These are phyloP conservation scores for Wickerhamomyces xylosicus DNA, from an alignment of 805 yeast genomes.

Conservation along the genomic window DNA sequence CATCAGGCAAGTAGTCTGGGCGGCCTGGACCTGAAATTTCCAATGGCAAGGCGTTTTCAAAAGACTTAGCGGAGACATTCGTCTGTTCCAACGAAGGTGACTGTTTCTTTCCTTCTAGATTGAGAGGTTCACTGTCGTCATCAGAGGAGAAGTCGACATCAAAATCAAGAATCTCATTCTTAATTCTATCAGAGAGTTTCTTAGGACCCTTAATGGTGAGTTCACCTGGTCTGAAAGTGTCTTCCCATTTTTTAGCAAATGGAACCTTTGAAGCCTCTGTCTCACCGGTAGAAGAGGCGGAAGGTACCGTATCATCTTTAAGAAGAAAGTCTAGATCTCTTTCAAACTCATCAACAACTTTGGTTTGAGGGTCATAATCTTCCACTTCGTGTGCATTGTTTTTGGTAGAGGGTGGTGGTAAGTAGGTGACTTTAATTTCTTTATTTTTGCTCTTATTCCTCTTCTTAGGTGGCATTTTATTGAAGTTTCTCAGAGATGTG, in stretches of 20 bases:
- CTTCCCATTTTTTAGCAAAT: background rate
- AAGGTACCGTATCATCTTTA: background rate
- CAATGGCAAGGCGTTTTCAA: no score
- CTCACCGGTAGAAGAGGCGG: background rate
- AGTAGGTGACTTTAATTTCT: conserved; percentile 1
- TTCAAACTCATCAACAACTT: conserved; percentile 11
- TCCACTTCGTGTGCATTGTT: background rate
- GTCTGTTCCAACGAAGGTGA: no score
- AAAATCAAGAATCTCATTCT: conserved; percentile 13
- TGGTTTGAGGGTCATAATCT: conserved; percentile 12
- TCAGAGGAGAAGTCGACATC: conserved; percentile 9
- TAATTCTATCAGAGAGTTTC: conserved; percentile 5
- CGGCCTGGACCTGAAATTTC: no score
- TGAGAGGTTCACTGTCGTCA: no score
- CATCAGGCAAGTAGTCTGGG: no score
- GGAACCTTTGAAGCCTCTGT: background rate
- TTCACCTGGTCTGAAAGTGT: background rate
- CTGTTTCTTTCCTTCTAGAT: no score
- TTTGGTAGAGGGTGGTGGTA: conserved; percentile 5
- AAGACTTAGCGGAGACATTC: no score
- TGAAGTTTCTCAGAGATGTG: no score
- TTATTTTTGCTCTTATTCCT: conserved; percentile 1
- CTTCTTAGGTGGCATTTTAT: conserved; percentile 1
- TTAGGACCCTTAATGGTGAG: background rate
- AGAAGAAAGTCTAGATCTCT: conserved; percentile 12